phyloP scores from a whole-genome alignment of 1,139 yeast genomes.

The Lodderomyces beijingensis region DNA sequence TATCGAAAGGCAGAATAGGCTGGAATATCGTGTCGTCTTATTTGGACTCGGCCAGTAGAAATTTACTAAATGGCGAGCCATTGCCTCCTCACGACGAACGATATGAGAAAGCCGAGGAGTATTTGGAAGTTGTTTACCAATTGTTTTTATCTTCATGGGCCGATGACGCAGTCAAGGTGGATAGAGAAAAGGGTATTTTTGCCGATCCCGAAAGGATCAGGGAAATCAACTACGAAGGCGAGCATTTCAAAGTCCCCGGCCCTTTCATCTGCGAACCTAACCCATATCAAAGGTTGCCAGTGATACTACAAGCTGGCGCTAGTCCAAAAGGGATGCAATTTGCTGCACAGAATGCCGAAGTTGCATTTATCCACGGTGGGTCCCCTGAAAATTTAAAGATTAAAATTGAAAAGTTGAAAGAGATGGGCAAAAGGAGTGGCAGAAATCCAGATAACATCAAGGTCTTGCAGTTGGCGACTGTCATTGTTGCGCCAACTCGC shows the following conservation, averaged over 20 bases:
- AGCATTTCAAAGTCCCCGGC: constrained; percentile 38
- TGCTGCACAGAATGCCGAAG: constrained; percentile 44
- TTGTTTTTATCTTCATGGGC: constrained; percentile 41
- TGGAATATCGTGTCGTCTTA: constrained; percentile 43
- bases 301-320: constrained; percentile 44
- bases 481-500: constrained; percentile 28
- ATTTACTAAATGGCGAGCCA: constrained; percentile 28
- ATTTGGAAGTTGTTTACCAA: constrained; percentile 36
- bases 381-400: constrained; percentile 25
- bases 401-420: constrained; percentile 24
- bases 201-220: constrained; percentile 17
- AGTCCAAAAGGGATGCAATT: constrained; percentile 36
- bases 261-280: constrained; percentile 41
- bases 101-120: constrained; percentile 40
- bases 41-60: constrained; percentile 38
- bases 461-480: constrained; percentile 26
- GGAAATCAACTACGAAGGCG: constrained; percentile 29
- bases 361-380: constrained; percentile 29
- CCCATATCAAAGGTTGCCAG: constrained; percentile 37
- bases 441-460: constrained; percentile 30
- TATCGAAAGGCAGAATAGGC: constrained; percentile 42
- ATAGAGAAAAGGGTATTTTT: constrained; percentile 24
- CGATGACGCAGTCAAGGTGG: constrained; percentile 35
- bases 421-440: constrained; percentile 23
- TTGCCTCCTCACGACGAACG: constrained; percentile 39